Base-by-base conservation (phyloP, 352 stramenopile genomes). In the Phytopythium mirpurense region DNA sequence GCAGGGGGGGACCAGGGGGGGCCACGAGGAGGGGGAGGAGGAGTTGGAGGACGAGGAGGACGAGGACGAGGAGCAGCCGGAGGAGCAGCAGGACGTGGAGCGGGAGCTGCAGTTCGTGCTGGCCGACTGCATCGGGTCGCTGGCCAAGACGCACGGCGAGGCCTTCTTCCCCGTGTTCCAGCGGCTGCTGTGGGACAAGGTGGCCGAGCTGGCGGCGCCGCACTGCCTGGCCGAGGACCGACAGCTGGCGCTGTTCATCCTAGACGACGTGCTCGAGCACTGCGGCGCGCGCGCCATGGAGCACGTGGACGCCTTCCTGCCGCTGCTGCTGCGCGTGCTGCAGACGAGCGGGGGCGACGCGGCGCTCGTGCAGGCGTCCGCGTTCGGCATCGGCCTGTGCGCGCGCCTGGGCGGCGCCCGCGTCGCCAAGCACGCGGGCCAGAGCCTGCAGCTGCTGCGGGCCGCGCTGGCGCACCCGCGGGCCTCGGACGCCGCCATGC, bases 251-350 rank as follows among this genome's bases (percentile, higher is more conserved):
- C 52, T 94, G 16, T 94, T 89, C 67, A 84, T 94, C n/a, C 60
- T 94, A 29, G 83, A 94, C 57, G 83, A 94, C 56, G 83, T 94
- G 18, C 60, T 94, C 23, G 83, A 94, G 62, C 65, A 91, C 66
- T 90, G 83, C 37, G 75, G 78, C 23, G 60, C 44, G 12, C 54
- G 68, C 9, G 77, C 76, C 3, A 72, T 86, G 63, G 49, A 63
- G 32, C 60, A 70, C 26, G 60, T 87, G 8, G 78, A 90, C 47
- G 58, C 69, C 24, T 90, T 94, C 54, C 36, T 92, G 41, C 81
- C 83, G 11, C 52, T 90, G 29, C 57, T 93, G 9, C 55, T 86
- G 18, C 77, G 75, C 31, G 79, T 83, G 19, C 53, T 90, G 31
- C 70, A 86, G 53, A 78, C 77, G 2, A 86, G 63, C 32, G 76